Conservation (phyloP, 2,329 filamentous ascomycete genomes). For the Aspergillus sp. region DNA sequence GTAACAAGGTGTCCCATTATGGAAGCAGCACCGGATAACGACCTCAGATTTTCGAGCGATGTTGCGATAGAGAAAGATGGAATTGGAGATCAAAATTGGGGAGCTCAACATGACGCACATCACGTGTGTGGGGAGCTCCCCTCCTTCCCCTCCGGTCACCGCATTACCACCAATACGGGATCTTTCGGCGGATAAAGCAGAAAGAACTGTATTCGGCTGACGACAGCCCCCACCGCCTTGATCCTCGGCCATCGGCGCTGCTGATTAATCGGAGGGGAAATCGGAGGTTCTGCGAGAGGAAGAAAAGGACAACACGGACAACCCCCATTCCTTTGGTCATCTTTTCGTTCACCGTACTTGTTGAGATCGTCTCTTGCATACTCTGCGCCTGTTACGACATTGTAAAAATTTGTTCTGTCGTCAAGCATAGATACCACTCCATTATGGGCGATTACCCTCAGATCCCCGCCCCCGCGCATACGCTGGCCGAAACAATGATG, state of each 20-base stretch:
- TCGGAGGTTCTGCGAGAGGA: background rate
- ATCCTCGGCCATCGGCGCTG: background rate
- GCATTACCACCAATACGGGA: slow-evolving; percentile 9
- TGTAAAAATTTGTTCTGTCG: background rate
- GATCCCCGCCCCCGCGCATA: slow-evolving; percentile 59
- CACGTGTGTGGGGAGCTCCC: slow-evolving; percentile 28
- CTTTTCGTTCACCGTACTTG: too few relatives aligned
- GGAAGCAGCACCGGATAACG: slow-evolving; percentile 1
- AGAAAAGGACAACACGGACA: background rate
- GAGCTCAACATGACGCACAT: slow-evolving; percentile 17
- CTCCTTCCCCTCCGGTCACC: slow-evolving; percentile 15
- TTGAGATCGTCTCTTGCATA: background rate
- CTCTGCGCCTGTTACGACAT: background rate
- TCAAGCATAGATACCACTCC: slow-evolving; percentile 1
- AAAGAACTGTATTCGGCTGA: too few relatives aligned
- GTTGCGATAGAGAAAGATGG: too few relatives aligned
- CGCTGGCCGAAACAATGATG: slow-evolving; percentile 57
- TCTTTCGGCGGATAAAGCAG: too few relatives aligned
- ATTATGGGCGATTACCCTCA: slow-evolving; percentile 31
- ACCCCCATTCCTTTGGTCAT: background rate
- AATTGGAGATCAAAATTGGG: slow-evolving; percentile 12
- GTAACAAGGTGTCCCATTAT: slow-evolving; percentile 42
- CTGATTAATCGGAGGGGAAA: slow-evolving; percentile 9
- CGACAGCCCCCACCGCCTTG: background rate
- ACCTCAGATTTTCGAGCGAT: too few relatives aligned